These are phyloP conservation scores for Eremochloa ophiuroides DNA, from an alignment of 176 grass and related monocot species.

Conservation along the genomic window DNA sequence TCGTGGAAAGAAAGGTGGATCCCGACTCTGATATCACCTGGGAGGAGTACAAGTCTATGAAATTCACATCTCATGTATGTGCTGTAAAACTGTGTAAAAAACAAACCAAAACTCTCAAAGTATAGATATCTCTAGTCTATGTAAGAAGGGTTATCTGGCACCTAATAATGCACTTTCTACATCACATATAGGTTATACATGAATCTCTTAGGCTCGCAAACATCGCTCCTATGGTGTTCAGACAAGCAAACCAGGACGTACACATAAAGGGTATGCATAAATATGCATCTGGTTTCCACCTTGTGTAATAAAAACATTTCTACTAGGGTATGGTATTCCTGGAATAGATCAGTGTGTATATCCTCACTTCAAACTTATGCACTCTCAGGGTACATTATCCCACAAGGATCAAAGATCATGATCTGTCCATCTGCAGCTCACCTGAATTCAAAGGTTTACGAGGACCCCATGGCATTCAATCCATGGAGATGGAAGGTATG, in stretches of 20 bases:
- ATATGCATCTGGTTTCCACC: not conserved
- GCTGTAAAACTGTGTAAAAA: too few species aligned
- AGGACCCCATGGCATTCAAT: slow-evolving; percentile 51
- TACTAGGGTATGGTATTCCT: too few species aligned
- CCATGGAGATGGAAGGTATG: slow-evolving; percentile 68
- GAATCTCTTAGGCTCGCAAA: slow-evolving; percentile 52
- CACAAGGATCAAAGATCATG: slow-evolving; percentile 55
- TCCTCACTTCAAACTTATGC: not conserved
- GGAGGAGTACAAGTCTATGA: slow-evolving; percentile 66
- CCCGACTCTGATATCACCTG: slow-evolving; percentile 46
- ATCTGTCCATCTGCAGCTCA: slow-evolving; percentile 33
- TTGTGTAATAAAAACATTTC: not conserved
- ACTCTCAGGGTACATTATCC: slow-evolving; percentile 40
- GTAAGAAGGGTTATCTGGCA: too few species aligned
- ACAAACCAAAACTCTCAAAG: not conserved
- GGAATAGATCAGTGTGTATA: too few species aligned
- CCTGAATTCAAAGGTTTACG: slow-evolving; percentile 34
- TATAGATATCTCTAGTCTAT: too few species aligned
- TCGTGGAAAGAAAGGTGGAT: slow-evolving; percentile 23
- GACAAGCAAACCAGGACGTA: slow-evolving; percentile 48
- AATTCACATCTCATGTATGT: slow-evolving; percentile 56
- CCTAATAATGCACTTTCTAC: not conserved
- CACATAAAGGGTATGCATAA: slow-evolving; percentile 36
- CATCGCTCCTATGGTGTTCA: slow-evolving; percentile 46
- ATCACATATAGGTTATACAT: slow-evolving; percentile 41